Percentiles rank a stretch among this genome's conserved stretches.
These are phyloP conservation scores for Thelonectria blattea DNA, from an alignment of 2,329 filamentous ascomycete species.

Conservation along the genomic window DNA sequence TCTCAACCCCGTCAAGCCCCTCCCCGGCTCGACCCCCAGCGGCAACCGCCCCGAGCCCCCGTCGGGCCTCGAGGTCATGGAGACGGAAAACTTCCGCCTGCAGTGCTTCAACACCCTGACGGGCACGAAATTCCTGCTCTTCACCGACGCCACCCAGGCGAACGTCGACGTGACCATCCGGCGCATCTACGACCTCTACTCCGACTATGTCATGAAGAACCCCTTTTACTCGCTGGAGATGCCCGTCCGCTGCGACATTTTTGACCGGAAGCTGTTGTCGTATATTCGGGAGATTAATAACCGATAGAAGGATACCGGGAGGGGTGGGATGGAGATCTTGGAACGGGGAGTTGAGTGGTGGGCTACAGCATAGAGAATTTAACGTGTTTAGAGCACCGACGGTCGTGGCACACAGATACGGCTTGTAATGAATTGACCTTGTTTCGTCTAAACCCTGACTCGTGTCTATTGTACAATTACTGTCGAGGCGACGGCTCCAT, in stretches of 20 bases:
- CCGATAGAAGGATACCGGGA: conserved; percentile 44
- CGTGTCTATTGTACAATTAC: conserved; percentile 44
- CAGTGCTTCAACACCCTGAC: conserved; percentile 96
- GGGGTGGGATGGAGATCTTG: not conserved
- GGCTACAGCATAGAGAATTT: conserved; percentile 1
- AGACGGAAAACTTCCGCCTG: conserved; percentile 91
- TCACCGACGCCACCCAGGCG: conserved; percentile 86
- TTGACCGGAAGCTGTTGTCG: conserved; percentile 82
- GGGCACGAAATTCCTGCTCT: conserved; percentile 93
- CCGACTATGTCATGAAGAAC: conserved; percentile 99
- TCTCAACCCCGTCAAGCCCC: conserved; percentile 60
- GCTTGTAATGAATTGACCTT: conserved; percentile 35
- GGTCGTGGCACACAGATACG: conserved; percentile 12
- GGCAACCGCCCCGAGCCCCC: conserved; percentile 65
- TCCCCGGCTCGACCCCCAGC: conserved; percentile 45
- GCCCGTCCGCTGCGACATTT: conserved; percentile 94
- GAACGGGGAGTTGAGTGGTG: conserved; percentile 11
- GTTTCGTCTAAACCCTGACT: conserved; percentile 36
- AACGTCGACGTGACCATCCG: conserved; percentile 85
- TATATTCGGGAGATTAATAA: conserved; percentile 79
- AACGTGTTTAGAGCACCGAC: not conserved
- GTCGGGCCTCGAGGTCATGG: conserved; percentile 88
- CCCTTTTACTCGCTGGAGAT: conserved; percentile 98
- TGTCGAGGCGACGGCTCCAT: conserved; percentile 40
- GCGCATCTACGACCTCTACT: conserved; percentile 91